These are phyloP conservation scores for Exserohilum rostratum DNA, from an alignment of 2,329 filamentous ascomycete species.

Conservation along the genomic window DNA sequence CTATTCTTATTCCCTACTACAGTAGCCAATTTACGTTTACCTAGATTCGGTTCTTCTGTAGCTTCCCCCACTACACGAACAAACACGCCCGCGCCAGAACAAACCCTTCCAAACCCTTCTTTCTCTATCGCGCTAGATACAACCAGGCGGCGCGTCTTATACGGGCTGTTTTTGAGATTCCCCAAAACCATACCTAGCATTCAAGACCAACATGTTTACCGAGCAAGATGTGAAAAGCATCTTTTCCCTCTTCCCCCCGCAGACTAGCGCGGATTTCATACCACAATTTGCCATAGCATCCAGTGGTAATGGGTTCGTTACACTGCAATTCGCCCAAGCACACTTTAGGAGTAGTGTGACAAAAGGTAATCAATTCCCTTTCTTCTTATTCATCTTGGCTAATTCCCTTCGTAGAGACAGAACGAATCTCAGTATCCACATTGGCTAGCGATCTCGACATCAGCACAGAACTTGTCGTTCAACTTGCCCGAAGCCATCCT, in stretches of 20 bases:
- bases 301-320: conserved; percentile 36
- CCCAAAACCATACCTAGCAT: background rate
- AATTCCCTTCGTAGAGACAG: conserved; percentile 13
- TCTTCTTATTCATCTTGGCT: background rate
- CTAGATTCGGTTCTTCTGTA: background rate
- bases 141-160: background rate
- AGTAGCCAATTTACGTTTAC: background rate
- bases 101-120: background rate
- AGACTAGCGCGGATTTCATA: conserved; percentile 11
- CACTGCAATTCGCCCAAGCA: conserved; percentile 23
- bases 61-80: background rate
- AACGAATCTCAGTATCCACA: conserved; percentile 22
- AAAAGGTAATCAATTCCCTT: conserved; percentile 10
- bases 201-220: conserved; percentile 37
- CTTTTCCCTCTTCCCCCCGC: conserved; percentile 29
- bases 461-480: conserved; percentile 23
- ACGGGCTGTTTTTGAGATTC: background rate
- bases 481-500: conserved; percentile 25
- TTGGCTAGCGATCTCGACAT: conserved; percentile 30
- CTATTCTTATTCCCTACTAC: background rate
- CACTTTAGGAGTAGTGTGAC: conserved; percentile 30
- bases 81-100: background rate
- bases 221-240: conserved; percentile 40
- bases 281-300: conserved; percentile 29
- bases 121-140: background rate